Evolutionary conservation across 768 basidiomycete genomes (phyloP), one percentile per base, ranked within the genome.

Genomic region (Russula compacta): DNA sequence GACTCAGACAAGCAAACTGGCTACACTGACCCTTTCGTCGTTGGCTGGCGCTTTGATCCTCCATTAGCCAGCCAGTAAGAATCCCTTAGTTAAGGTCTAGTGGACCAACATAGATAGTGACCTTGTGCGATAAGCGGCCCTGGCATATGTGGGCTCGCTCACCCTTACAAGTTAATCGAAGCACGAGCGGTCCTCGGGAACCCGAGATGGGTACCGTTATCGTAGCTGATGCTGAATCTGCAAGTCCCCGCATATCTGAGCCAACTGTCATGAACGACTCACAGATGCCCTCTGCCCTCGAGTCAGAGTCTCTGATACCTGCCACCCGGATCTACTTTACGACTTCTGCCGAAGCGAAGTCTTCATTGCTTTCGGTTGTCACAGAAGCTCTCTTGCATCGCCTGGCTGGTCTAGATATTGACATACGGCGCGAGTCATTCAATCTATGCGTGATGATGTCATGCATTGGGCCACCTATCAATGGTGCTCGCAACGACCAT

Each of bases 41-140:
- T 44, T 66, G 39, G 19, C 59, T 9, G 65, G 65, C 46, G 60
- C 65, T 39, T 55, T 65, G 29, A 50, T 66, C 52, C 59, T 65
- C 46, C 65, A 66, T 52, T 53, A n/a, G n/a, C 63, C 64, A 7
- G 47, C 59, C 4, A 63, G 65, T 66, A 43, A 59, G 65, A 15
- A 35, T n/a, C 32, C 35, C 42, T 43, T 56, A 19, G 12, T n/a
- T 11, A 50, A 14, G 19, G 35, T 40, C 12, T 19, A 24, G 32
- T 21, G 42, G 12, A 14, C 11, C 21, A 35, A 17, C 12, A 10
- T 48, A 57, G 24, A 33, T 24, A 29, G 32, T 52, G 51, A 56
- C 35, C 11, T 49, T 35, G 36, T 24, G 24, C 39, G 36, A 48
- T 21, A 48, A 66, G 65, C 65, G 17, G 50, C 54, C 56, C 33